Base-by-base conservation (phyloP, 2,329 filamentous ascomycete genomes). In the Colletotrichum falcatum region DNA sequence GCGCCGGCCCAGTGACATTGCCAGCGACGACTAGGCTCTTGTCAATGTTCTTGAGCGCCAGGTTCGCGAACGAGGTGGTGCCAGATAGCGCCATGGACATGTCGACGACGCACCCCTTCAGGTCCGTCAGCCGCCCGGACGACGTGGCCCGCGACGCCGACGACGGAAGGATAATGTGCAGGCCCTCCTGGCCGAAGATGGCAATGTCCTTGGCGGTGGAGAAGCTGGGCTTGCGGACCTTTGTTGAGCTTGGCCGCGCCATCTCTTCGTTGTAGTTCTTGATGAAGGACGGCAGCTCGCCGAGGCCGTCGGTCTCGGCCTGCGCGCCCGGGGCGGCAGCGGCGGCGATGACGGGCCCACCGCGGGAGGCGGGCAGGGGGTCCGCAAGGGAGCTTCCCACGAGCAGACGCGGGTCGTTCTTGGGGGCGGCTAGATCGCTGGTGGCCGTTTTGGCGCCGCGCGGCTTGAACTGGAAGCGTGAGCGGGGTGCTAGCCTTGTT, bases 401-500 rank as follows among this genome's bases (percentile, higher is more conserved):
- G 26, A 80, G 77, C 20, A 84, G 75, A 4, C 85, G 81, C 5
- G 84, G 80, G 73, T 87, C 84, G 68, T 82, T 81, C 73, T 82
- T 79, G 12, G 79, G 74, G 1, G 78, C 76, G n/a, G 81, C 79
- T 82, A 85, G 73, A 48, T 35, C 76, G 74, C 49, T 76, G 62
- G 75, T 65, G 0, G 63, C 26, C 0, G 65, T 49, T 30, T 58
- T 58, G 28, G 66, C 74, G 61, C 71, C 77, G 74, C 75, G 76
- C 5, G 74, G 74, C 70, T 84, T 97, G 85, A 98, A 98, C 64
- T 92, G 89, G 81, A 98, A 98, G 72, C 94, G 94, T 14, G 90
- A 88, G 74, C 91, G 92, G 9, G 94, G 94, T 0, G 89, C 89
- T 63, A 94, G 87, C 28, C 87, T 88, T 48, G 89, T 86, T 20